Evolutionary conservation across 148 eudicot species (phyloP).

Genomic region (Rhododendron vialii): DNA sequence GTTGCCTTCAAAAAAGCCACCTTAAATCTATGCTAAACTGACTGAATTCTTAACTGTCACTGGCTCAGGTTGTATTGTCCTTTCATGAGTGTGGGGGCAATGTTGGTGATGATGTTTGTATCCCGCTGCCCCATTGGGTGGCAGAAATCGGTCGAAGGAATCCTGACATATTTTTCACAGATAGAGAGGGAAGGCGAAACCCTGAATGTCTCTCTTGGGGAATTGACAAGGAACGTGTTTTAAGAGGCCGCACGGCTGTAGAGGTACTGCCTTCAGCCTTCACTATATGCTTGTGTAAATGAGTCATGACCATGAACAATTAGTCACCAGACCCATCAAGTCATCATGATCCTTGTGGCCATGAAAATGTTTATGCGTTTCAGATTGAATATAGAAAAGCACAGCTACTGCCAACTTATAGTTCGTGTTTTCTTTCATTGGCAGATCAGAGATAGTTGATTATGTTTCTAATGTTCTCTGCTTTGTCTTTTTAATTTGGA

Average conservation of each 20-base stretch:
- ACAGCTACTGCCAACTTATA: not conserved
- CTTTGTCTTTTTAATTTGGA: not conserved
- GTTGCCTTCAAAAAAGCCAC: not conserved
- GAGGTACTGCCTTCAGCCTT: slow-evolving; percentile 49
- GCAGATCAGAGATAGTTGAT: not conserved
- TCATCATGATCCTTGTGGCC: not conserved
- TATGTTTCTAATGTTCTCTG: not conserved
- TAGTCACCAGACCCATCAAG: not conserved
- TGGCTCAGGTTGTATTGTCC: slow-evolving; percentile 74
- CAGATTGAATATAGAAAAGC: not conserved
- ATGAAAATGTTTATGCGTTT: not conserved
- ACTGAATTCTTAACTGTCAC: not conserved
- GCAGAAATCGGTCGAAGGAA: slow-evolving; percentile 65
- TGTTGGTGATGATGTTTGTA: slow-evolving; percentile 76
- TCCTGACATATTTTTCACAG: slow-evolving; percentile 85
- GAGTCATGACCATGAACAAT: not conserved
- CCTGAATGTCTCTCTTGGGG: slow-evolving; percentile 90
- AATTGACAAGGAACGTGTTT: slow-evolving; percentile 80
- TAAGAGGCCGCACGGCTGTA: slow-evolving; percentile 80
- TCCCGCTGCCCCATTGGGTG: slow-evolving; percentile 86
- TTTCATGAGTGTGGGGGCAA: slow-evolving; percentile 97
- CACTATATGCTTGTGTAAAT: not conserved
- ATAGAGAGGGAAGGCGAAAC: slow-evolving; percentile 63
- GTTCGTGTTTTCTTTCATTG: not conserved
- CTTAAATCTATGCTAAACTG: not conserved